A percentile compares a stretch with the other conserved stretches of the same genome.
Evolutionary conservation across 2,329 filamentous ascomycete genomes (phyloP).

Genomic region (Ophiostoma populinum): DNA sequence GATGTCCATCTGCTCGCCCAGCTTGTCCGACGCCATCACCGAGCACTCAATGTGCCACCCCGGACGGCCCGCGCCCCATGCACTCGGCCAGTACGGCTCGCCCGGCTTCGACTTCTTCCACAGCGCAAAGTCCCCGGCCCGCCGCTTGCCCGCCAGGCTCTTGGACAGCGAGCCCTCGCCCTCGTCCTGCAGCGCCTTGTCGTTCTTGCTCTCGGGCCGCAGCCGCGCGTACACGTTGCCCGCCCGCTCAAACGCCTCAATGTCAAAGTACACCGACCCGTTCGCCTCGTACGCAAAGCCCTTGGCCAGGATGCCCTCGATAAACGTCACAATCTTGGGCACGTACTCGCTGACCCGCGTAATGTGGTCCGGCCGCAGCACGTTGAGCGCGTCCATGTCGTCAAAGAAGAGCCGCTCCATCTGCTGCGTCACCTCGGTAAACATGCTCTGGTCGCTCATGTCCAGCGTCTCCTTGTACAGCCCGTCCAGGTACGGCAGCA

Average conservation of each 20-base stretch:
- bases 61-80: slow-evolving; percentile 50
- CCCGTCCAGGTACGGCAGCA: slow-evolving; percentile 47
- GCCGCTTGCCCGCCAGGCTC: slow-evolving; percentile 40
- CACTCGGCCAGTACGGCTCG: slow-evolving; percentile 36
- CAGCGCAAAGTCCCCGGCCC: slow-evolving; percentile 47
- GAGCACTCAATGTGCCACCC: slow-evolving; percentile 65
- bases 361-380: slow-evolving; percentile 43
- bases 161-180: slow-evolving; percentile 48
- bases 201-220: slow-evolving; percentile 52
- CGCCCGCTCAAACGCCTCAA: slow-evolving; percentile 44
- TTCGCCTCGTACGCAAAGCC: slow-evolving; percentile 46
- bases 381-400: slow-evolving; percentile 49
- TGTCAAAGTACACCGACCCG: slow-evolving; percentile 57
- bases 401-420: slow-evolving; percentile 52
- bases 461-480: slow-evolving; percentile 38
- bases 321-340: slow-evolving; percentile 41
- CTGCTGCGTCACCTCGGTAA: slow-evolving; percentile 45
- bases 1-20: slow-evolving; percentile 51
- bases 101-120: slow-evolving; percentile 45
- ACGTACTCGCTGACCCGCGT: slow-evolving; percentile 55
- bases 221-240: slow-evolving; percentile 50
- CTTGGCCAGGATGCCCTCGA: slow-evolving; percentile 48
- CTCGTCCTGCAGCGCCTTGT: slow-evolving; percentile 46
- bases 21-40: slow-evolving; percentile 50
- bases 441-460: slow-evolving; percentile 46